Base-by-base conservation (phyloP, 83 land plant genomes). In the Thuja plicata region DNA sequence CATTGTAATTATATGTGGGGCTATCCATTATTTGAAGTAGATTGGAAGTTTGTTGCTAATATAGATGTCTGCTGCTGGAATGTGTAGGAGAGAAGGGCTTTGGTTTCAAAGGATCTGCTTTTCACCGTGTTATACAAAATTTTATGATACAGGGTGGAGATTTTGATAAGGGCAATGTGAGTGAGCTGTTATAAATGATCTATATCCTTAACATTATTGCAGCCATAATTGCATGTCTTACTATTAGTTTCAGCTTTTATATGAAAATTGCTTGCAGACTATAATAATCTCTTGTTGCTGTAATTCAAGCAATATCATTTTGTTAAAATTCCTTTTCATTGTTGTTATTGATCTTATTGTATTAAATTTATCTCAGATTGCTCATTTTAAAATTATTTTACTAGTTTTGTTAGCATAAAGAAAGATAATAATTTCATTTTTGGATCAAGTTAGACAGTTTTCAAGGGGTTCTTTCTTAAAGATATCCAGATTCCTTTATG, bases 61-160 rank as follows among this genome's bases (percentile, higher is more conserved):
- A 70, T 0, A 66, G n/a, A 70, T n/a, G 74, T 70, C n/a, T 9
- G 10, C 74, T 70, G 74, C 74, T 70, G 74, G 74, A 70, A 88
- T 88, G 50, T 5, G 85, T 80, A 95, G 97, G 97, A 52, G 97
- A 94, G 88, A 95, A 95, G 86, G 97, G 97, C 32, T 95, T 95
- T 88, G 97, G 97, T 12, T 95, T 92, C 82, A 95, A 95, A 82
- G 95, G 94, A 41, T 95, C 94, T 4, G 77, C 94, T 57, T 94
- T 95, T 83, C 97, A 95, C 74, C 95, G 97, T 86, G 93, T 95
- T 13, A 95, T 95, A 40, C 92, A 95, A 88, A 92, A 95, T 45
- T 95, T 95, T 90, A 95, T 95, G 96, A 92, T 95, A 70, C 97
- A 95, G 90, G 97, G 97, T 19, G 97, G 97, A 76, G 97, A 95